Conservation (phyloP, 1,284 basidiomycete species). For the Rhodotorula sp. region DNA sequence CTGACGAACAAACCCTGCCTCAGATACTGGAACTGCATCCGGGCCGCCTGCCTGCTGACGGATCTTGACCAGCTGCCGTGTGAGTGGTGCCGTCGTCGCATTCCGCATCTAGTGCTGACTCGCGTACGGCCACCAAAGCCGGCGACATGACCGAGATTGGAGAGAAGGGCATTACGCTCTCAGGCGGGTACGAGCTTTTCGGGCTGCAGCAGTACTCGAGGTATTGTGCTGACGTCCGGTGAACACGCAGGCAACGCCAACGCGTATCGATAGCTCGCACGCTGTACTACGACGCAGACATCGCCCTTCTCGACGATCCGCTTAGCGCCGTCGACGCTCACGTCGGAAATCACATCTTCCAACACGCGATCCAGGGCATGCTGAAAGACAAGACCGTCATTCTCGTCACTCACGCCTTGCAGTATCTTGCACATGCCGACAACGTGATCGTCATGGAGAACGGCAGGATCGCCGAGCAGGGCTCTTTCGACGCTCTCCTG, state of each 20-base stretch:
- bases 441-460: slow-evolving; percentile 59
- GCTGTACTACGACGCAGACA: slow-evolving; percentile 67
- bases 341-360: slow-evolving; percentile 76
- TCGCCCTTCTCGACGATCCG: slow-evolving; percentile 70
- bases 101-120: not conserved
- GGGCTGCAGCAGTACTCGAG: slow-evolving; percentile 49
- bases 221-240: slow-evolving; percentile 54
- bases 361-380: slow-evolving; percentile 71
- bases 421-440: slow-evolving; percentile 46
- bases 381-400: slow-evolving; percentile 72
- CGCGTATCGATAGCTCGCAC: slow-evolving; percentile 64
- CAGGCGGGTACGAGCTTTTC: slow-evolving; percentile 51
- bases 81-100: not conserved
- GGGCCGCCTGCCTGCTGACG: slow-evolving; percentile 53
- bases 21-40: slow-evolving; percentile 42
- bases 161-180: slow-evolving; percentile 56
- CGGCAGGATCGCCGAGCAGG: slow-evolving; percentile 65
- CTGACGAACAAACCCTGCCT: too few relatives aligned
- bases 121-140: slow-evolving; percentile 46
- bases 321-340: slow-evolving; percentile 53
- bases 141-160: slow-evolving; percentile 67
- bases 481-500: slow-evolving; percentile 34
- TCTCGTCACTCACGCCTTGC: slow-evolving; percentile 50
- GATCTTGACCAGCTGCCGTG: slow-evolving; percentile 68
- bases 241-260: slow-evolving; percentile 55